Percentiles rank a stretch among this genome's conserved stretches.
Conservation (phyloP, 768 basidiomycete genomes). For the Kondoa subrosea region DNA sequence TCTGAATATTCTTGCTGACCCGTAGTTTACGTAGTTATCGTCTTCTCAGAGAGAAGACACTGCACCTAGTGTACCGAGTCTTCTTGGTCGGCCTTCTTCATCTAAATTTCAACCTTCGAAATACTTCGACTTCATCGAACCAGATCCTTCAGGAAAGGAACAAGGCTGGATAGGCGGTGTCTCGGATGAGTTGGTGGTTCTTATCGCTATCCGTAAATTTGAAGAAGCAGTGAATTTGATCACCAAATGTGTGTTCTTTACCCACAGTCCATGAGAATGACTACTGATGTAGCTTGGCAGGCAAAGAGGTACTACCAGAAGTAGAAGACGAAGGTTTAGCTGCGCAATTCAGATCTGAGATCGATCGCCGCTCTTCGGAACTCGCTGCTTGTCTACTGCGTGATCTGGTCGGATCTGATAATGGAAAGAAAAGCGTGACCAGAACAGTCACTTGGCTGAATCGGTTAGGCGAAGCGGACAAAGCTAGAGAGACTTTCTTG, state of each 20-base stretch:
- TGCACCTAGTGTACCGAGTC: neutral
- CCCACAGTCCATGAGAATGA: no score
- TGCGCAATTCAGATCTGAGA: constrained; percentile 23
- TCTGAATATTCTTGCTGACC: neutral
- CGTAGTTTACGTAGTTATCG: neutral
- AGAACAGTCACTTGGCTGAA: constrained; percentile 54
- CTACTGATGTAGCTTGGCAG: constrained; percentile 32
- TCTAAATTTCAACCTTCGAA: constrained; percentile 8
- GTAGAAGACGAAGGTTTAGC: constrained; percentile 22
- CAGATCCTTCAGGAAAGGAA: constrained; percentile 60
- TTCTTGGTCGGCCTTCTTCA: no score
- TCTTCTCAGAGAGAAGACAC: neutral
- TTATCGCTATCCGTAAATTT: constrained; percentile 79
- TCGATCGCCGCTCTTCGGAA: constrained; percentile 22
- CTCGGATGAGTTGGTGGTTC: constrained; percentile 75
- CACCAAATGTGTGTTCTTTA: constrained; percentile 47
- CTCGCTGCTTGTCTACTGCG: constrained; percentile 26
- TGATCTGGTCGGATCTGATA: constrained; percentile 48
- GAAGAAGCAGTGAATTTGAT: constrained; percentile 66
- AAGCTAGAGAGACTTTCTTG: constrained; percentile 69
- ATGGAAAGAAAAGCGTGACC: constrained; percentile 60
- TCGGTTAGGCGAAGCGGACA: constrained; percentile 55
- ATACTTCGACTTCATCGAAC: constrained; percentile 31
- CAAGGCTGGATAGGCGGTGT: constrained; percentile 76
- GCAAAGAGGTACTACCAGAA: constrained; percentile 35